phyloP scores from a whole-genome alignment of 179 eudicot species.

The Patellifolia procumbens region DNA sequence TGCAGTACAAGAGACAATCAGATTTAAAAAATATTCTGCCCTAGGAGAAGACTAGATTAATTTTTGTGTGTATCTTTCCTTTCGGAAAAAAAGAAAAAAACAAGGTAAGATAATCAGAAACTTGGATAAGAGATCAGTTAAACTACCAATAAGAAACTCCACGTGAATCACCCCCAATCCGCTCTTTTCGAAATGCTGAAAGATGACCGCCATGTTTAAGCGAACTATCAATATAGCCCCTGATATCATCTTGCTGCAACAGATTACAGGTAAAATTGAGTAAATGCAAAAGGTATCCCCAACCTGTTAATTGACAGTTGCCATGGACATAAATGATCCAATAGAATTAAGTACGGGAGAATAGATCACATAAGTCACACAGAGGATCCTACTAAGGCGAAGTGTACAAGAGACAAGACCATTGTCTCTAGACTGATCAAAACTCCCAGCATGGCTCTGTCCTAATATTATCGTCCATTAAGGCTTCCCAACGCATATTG shows the following conservation, averaged over 20 bases:
- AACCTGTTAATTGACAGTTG: not conserved
- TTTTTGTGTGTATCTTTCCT: no score
- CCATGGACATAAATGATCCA: not conserved
- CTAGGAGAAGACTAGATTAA: no score
- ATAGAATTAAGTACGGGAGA: not conserved
- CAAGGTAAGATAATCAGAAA: slow-evolving; percentile 1
- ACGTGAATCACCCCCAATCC: slow-evolving; percentile 73
- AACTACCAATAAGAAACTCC: slow-evolving; percentile 88
- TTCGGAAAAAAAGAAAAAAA: no score
- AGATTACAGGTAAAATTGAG: slow-evolving; percentile 31
- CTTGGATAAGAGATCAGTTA: slow-evolving; percentile 5
- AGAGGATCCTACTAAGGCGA: not conserved
- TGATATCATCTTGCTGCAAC: slow-evolving; percentile 99
- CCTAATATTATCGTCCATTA: no score
- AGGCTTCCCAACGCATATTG: no score
- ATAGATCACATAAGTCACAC: not conserved
- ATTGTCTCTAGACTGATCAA: not conserved
- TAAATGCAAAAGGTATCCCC: not conserved
- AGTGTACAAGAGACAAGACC: not conserved
- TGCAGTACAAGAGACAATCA: not conserved
- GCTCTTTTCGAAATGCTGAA: slow-evolving; percentile 86
- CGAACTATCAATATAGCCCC: slow-evolving; percentile 77
- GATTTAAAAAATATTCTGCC: no score
- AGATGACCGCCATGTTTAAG: slow-evolving; percentile 77
- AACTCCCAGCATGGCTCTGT: no score